phyloP scores from a whole-genome alignment of 306 rosid genomes.

The Prunus campanulata region DNA sequence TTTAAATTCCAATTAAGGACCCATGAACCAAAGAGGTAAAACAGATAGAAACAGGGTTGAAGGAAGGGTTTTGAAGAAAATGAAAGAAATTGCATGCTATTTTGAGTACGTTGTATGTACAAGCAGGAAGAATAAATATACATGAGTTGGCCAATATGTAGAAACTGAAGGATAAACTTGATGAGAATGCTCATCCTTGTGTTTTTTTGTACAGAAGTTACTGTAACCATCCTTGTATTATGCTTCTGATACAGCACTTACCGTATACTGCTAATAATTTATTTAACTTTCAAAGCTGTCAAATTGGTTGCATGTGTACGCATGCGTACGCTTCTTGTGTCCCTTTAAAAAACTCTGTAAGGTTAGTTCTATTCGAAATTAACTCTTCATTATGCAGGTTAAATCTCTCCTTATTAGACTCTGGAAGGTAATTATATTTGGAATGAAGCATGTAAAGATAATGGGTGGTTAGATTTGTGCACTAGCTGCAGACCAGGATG shows the following conservation, averaged over 20 bases:
- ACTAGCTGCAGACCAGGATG: background rate
- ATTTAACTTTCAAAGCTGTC: background rate
- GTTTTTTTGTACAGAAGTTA: too few relatives aligned
- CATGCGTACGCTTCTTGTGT: background rate
- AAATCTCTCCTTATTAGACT: background rate
- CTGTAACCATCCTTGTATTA: background rate
- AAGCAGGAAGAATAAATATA: background rate
- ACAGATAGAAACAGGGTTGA: background rate
- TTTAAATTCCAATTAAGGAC: background rate
- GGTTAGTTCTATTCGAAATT: too few relatives aligned
- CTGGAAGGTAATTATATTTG: background rate
- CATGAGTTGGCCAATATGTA: background rate
- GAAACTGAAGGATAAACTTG: background rate
- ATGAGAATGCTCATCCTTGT: background rate
- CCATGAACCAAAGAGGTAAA: background rate
- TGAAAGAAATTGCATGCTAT: too few relatives aligned
- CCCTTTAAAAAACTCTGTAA: background rate
- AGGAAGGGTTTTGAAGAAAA: background rate
- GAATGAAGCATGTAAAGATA: background rate
- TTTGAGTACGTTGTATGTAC: too few relatives aligned
- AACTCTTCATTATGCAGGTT: too few relatives aligned
- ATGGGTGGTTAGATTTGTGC: background rate
- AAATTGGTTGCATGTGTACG: background rate
- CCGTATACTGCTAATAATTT: background rate
- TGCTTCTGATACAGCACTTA: background rate